Conservation (phyloP, 208 protist genomes). For the Leishmania braziliensis region DNA sequence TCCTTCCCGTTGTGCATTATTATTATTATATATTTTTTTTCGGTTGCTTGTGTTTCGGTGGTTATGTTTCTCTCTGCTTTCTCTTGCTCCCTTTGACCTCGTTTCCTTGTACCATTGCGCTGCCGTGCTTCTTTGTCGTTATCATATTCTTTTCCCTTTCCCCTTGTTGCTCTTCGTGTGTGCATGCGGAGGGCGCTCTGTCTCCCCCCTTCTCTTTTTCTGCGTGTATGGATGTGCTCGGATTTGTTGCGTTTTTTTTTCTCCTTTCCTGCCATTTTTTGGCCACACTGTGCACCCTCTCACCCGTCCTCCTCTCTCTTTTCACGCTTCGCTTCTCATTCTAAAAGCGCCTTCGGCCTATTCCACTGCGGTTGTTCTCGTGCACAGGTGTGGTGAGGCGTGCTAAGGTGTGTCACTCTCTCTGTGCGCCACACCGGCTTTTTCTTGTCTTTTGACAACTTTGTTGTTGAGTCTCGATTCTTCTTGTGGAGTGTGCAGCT, state of each 20-base stretch:
- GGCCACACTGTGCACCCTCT: background rate
- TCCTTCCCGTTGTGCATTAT: too few species aligned
- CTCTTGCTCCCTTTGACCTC: too few species aligned
- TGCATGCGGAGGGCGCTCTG: background rate
- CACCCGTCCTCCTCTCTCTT: background rate
- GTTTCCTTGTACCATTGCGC: background rate
- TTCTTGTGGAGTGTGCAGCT: background rate
- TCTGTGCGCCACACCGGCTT: background rate
- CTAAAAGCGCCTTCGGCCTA: background rate
- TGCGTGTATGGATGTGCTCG: background rate
- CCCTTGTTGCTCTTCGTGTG: background rate
- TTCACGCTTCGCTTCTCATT: background rate
- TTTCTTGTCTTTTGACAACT: background rate
- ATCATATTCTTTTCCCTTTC: background rate
- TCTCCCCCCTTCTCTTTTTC: background rate
- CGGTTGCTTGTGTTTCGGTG: too few species aligned
- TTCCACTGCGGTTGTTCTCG: background rate
- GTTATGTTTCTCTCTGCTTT: too few species aligned
- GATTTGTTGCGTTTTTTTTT: constrained; percentile 1
- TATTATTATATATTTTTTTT: too few species aligned
- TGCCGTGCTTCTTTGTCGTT: background rate
- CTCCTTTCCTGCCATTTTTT: background rate
- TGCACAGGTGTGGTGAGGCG: background rate
- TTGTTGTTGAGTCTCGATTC: too few species aligned
- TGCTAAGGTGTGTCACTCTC: background rate